A percentile compares a stretch with the other conserved stretches of the same genome.
Evolutionary conservation across 139 green algal species (phyloP).

Genomic region (Spirogloea muscicola): DNA sequence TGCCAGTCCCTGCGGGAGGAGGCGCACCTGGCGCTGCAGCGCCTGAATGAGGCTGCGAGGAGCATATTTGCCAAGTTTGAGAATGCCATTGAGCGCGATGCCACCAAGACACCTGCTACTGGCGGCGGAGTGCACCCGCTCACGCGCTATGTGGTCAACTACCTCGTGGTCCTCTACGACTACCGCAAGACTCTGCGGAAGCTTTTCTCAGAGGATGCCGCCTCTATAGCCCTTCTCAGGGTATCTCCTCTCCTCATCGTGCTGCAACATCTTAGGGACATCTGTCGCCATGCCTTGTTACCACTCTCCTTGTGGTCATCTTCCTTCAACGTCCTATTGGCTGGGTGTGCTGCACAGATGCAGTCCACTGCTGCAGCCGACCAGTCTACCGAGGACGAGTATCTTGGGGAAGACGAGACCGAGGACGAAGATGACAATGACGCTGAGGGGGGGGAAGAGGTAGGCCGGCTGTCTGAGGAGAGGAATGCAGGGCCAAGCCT

Average conservation of each 20-base stretch:
- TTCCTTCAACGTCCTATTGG: too few species aligned
- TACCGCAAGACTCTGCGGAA: conserved; percentile 16
- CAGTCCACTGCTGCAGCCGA: neutral
- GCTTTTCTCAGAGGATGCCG: neutral
- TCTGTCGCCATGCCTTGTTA: too few species aligned
- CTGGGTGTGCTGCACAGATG: too few species aligned
- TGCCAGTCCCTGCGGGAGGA: conserved; percentile 20
- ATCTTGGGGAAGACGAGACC: neutral
- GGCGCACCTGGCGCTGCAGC: neutral
- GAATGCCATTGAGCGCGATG: conserved; percentile 17
- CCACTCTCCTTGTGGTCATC: too few species aligned
- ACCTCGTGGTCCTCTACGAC: conserved; percentile 27
- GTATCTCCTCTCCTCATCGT: neutral
- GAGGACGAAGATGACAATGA: conserved; percentile 9
- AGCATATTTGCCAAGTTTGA: conserved; percentile 34
- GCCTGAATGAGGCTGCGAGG: conserved; percentile 9
- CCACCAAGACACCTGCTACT: neutral
- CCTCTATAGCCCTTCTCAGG: neutral
- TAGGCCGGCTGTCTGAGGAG: too few species aligned
- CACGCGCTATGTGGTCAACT: conserved; percentile 39
- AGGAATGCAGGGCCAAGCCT: too few species aligned
- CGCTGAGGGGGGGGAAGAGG: neutral
- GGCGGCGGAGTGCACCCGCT: conserved; percentile 9
- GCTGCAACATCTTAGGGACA: too few species aligned
- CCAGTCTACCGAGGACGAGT: neutral